phyloP scores from a whole-genome alignment of 2,329 filamentous ascomycete genomes.

The Fusarium nelsonii region DNA sequence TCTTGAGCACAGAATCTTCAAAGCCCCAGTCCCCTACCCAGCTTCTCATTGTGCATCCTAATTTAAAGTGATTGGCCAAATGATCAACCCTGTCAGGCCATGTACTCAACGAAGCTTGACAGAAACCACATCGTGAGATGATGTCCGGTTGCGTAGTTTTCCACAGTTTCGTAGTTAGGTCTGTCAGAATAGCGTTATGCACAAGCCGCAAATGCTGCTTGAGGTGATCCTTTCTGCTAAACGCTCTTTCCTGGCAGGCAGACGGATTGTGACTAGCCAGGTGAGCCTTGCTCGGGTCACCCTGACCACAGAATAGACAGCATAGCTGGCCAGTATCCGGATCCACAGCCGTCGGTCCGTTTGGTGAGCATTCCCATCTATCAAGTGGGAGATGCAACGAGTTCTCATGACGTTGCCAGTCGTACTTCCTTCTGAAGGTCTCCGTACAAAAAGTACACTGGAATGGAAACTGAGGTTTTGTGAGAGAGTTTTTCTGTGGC shows the following conservation, averaged over 20 bases:
- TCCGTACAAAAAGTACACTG: constrained; percentile 63
- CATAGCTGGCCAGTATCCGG: constrained; percentile 42
- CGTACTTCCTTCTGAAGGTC: constrained; percentile 59
- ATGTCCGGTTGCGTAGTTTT: constrained; percentile 53
- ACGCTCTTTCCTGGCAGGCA: constrained; percentile 63
- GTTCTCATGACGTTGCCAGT: constrained; percentile 64
- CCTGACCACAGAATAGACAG: constrained; percentile 56
- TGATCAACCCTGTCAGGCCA: constrained; percentile 55
- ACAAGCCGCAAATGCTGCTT: constrained; percentile 58
- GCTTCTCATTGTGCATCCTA: constrained; percentile 56
- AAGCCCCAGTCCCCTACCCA: constrained; percentile 61
- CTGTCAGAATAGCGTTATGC: constrained; percentile 55
- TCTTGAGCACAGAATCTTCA: constrained; percentile 52
- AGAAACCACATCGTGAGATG: constrained; percentile 57
- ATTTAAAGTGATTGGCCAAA: constrained; percentile 58
- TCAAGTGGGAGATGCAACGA: constrained; percentile 60
- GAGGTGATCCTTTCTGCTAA: constrained; percentile 59
- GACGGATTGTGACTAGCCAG: constrained; percentile 53
- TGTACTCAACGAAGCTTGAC: constrained; percentile 52
- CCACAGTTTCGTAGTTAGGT: constrained; percentile 49
- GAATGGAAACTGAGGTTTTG: constrained; percentile 38
- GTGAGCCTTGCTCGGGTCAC: constrained; percentile 50
- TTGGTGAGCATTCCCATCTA: constrained; percentile 59
- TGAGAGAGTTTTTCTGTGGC: constrained; percentile 15
- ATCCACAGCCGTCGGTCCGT: constrained; percentile 53